Evolutionary conservation across 768 basidiomycete species (phyloP).

Genomic region (Boletales sp.): DNA sequence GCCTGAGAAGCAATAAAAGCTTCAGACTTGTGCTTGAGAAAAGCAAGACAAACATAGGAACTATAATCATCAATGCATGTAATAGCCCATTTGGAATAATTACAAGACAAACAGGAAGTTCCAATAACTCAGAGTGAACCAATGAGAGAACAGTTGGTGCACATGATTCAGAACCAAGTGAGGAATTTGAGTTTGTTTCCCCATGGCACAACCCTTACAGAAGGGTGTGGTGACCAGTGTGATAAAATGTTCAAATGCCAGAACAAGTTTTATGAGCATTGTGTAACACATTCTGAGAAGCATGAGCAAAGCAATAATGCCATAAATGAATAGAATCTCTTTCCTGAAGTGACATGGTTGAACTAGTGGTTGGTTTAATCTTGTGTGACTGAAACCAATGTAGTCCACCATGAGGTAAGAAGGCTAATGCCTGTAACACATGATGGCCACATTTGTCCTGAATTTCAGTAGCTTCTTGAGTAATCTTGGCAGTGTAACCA

Average conservation of each 20-base stretch:
- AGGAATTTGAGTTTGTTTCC: no score
- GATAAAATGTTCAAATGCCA: no score
- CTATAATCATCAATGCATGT: not conserved
- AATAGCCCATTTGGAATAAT: not conserved
- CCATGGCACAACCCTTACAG: no score
- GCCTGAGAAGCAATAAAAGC: not conserved
- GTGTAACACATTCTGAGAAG: not conserved
- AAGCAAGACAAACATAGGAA: not conserved
- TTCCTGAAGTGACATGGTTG: not conserved
- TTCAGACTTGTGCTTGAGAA: not conserved
- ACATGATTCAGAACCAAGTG: no score
- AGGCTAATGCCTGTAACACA: not conserved
- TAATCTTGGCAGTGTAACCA: not conserved
- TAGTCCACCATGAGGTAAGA: not conserved
- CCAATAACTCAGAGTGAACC: not conserved
- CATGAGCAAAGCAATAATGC: not conserved
- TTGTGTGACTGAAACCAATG: not conserved
- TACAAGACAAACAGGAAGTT: not conserved
- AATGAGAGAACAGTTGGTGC: no score
- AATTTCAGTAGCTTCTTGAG: not conserved
- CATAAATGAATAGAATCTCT: not conserved
- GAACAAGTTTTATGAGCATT: not conserved
- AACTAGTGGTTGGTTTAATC: not conserved
- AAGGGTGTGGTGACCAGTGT: no score
- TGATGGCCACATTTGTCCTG: not conserved